Base-by-base conservation (phyloP, 768 basidiomycete genomes). In the Hebeloma cylindrosporum region DNA sequence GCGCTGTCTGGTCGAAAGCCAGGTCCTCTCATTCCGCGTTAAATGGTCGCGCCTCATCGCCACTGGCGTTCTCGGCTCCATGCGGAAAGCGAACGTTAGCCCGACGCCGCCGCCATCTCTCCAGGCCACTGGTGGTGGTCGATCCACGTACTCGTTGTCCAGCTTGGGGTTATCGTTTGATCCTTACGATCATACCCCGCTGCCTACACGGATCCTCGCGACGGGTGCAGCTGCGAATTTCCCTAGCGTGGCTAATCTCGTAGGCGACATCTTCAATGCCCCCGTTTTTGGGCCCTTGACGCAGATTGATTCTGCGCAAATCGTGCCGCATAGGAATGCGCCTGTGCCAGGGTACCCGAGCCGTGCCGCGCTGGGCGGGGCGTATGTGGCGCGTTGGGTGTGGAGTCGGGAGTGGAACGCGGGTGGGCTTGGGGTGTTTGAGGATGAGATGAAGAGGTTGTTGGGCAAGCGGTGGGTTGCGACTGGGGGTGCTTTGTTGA, bases 201-300 rank as follows among this genome's bases (percentile, higher is more conserved):
- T 91, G 1, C 91, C 91, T 0, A 60, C 72, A 0, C 72, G 88
- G 28, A 61, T 91, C 18, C 61, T 93, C 30, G 77, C 84, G 1
- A 83, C 83, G 0, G 91, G 91, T 1, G 85, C 88, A 0, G 88
- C 88, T 0, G 83, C 86, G 2, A 89, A 88, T 63, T 93, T 92
- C 66, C 90, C 90, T 0, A 80, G 82, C 9, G 78, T 92, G 26
- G 79, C 88, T 1, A 86, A 88, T 51, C 70, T 92, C 31, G 79
- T 86, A 7, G 85, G 86, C 5, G 90, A 93, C 53, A 72, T 90
- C 11, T 90, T 93, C 70, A 88, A 92, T 51, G 79, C 88, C 0
- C 80, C 85, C 0, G 85, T 93, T 0, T 82, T 83, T 50, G 79
- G 90, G 45, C 84, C 89, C 0, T 71, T 67, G 27, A 81, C 83